Base-by-base conservation (phyloP, 768 basidiomycete genomes). In the Leucosporidium scottii region DNA sequence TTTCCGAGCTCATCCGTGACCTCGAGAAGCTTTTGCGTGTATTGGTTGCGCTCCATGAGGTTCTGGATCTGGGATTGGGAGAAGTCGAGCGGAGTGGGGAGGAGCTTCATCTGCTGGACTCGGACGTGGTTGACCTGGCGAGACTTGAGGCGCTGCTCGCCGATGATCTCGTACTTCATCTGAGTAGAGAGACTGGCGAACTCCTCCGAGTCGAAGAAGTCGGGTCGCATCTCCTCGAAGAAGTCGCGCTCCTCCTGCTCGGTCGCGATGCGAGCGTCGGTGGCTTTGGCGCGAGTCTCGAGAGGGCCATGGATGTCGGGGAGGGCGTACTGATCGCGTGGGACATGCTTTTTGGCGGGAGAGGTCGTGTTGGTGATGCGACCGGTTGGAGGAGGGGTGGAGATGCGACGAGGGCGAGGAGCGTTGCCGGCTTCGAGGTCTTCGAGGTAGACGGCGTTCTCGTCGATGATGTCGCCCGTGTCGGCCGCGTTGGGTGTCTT, bases 131-230 rank as follows among this genome's bases (percentile, higher is more conserved):
- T 94, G 18, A 91, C 93, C 79, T 97, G 93, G 4, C 96, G 84
- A 1, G 93, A 97, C 78, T 92, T 93, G 65, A 96, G 82, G 4
- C 96, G 86, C 58, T 98, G 81, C 80, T 99, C 96, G 62, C 94
- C 93, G 44, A 98, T 87, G 72, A 99, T 94, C 80, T 99, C 96
- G 79, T 98, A 99, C 74, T 99, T 92, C 27, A 96, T 86, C 77
- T 98, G 93, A 0, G 91, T 94, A 3, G 96, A 93, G 4, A 98
- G 84, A 69, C 91, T 89, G 28, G 87, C 85, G 77, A 99, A 99
- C 25, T 87, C 90, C 7, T 90, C 84, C 2, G 93, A 93, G 23
- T 86, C 83, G 74, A 98, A 90, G 75, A 98, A 93, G 74, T 93
- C 92, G 0, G 93, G 93, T 2, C 87, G 85, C 87, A 97, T 93